Conservation (phyloP, 352 stramenopile genomes). For the Globisporangium ultimum region DNA sequence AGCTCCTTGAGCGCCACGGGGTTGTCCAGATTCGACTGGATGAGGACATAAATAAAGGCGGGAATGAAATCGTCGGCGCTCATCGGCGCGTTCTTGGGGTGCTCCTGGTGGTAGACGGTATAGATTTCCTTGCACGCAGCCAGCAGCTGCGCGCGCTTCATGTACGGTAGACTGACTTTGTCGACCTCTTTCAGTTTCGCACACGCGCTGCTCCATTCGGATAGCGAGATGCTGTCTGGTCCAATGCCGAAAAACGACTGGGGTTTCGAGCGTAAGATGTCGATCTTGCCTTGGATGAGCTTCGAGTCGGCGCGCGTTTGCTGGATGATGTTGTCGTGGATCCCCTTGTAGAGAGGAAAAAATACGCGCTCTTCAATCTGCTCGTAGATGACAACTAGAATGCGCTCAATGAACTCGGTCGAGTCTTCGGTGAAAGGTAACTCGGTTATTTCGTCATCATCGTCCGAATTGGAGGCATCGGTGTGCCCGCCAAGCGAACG, state of each 20-base stretch:
- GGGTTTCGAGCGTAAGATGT: conserved; percentile 71
- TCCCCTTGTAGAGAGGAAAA: conserved; percentile 66
- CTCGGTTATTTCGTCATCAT: conserved; percentile 23
- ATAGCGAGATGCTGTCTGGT: conserved; percentile 56
- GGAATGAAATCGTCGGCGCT: conserved; percentile 86
- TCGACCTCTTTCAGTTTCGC: conserved; percentile 72
- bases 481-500: conserved; percentile 50
- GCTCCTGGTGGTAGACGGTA: conserved; percentile 62
- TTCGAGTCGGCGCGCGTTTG: conserved; percentile 68
- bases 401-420: conserved; percentile 57
- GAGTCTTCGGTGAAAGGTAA: conserved; percentile 17
- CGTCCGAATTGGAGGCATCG: conserved; percentile 21
- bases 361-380: conserved; percentile 86
- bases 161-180: conserved; percentile 74
- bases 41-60: conserved; percentile 85
- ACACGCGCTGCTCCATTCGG: conserved; percentile 55
- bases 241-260: conserved; percentile 85
- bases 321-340: conserved; percentile 60
- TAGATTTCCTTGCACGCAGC: conserved; percentile 85
- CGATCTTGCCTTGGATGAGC: conserved; percentile 73
- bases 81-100: conserved; percentile 72
- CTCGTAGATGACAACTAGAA: conserved; percentile 70
- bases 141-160: conserved; percentile 77
- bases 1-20: conserved; percentile 74
- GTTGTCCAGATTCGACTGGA: conserved; percentile 69